Percentiles rank a stretch among this genome's conserved stretches.
Conservation (phyloP, 1,139 yeast species). For the Waltiozyma sp. region DNA sequence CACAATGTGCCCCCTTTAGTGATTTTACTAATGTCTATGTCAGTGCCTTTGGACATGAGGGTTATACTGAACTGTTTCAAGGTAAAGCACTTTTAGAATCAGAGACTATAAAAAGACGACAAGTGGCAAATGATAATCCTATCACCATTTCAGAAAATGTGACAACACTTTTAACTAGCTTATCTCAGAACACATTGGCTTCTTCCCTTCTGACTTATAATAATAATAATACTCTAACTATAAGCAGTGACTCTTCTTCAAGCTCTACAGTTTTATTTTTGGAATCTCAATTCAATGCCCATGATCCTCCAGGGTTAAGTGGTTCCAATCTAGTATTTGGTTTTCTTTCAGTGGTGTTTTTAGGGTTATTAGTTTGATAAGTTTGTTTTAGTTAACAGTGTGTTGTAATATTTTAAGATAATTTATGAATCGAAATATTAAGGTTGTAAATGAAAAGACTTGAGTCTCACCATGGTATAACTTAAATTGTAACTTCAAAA, state of each 20-base stretch:
- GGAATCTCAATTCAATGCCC: neutral
- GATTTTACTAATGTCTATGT: neutral
- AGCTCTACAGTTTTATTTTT: neutral
- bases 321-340: neutral
- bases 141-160: neutral
- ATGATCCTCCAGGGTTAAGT: neutral
- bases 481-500: too few species aligned
- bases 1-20: neutral
- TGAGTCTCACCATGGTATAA: too few species aligned
- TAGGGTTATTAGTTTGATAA: neutral
- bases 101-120: neutral
- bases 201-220: neutral
- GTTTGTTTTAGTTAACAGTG: too few species aligned
- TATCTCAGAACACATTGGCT: neutral
- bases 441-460: too few species aligned
- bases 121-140: too few species aligned
- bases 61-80: neutral
- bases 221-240: neutral
- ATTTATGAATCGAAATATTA: too few species aligned
- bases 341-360: neutral
- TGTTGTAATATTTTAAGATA: too few species aligned
- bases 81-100: neutral
- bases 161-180: neutral
- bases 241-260: neutral
- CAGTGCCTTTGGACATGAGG: neutral